Evolutionary conservation across 345 rosid genomes (phyloP).

Genomic region (Hibiscus trionum): DNA sequence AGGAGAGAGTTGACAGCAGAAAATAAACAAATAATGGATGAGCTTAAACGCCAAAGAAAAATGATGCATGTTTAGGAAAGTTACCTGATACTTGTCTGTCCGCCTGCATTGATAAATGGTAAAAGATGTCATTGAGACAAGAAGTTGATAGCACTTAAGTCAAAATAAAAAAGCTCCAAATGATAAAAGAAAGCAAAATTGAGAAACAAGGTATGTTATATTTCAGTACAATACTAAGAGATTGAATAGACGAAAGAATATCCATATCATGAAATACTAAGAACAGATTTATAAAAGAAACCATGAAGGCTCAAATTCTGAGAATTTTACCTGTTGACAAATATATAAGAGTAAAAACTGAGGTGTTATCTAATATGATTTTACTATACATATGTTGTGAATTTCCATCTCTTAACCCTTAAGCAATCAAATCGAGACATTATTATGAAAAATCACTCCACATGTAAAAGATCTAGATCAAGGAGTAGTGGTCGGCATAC

Average conservation of each 20-base stretch:
- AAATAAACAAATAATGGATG: not conserved
- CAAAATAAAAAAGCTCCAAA: not conserved
- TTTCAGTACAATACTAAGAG: not conserved
- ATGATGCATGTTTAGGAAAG: not conserved
- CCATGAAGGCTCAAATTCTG: too few species aligned
- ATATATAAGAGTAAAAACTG: too few species aligned
- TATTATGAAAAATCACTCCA: not conserved
- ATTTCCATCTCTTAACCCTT: too few species aligned
- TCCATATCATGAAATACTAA: not conserved
- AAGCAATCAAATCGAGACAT: too few species aligned
- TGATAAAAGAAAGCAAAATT: not conserved
- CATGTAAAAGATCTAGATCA: conserved; percentile 1
- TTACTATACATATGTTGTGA: too few species aligned
- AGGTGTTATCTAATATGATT: too few species aligned
- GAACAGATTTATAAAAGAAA: not conserved
- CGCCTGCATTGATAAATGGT: conserved; percentile 38
- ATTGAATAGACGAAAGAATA: too few species aligned
- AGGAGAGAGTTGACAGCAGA: not conserved
- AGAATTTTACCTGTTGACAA: too few species aligned
- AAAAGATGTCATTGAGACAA: conserved; percentile 8
- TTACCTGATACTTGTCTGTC: conserved; percentile 73
- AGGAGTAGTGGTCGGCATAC: not conserved
- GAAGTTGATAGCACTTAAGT: conserved; percentile 1
- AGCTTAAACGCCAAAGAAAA: not conserved
- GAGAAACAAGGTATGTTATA: not conserved